Conservation (phyloP, 139 green algal genomes). For the Closterium sp. region DNA sequence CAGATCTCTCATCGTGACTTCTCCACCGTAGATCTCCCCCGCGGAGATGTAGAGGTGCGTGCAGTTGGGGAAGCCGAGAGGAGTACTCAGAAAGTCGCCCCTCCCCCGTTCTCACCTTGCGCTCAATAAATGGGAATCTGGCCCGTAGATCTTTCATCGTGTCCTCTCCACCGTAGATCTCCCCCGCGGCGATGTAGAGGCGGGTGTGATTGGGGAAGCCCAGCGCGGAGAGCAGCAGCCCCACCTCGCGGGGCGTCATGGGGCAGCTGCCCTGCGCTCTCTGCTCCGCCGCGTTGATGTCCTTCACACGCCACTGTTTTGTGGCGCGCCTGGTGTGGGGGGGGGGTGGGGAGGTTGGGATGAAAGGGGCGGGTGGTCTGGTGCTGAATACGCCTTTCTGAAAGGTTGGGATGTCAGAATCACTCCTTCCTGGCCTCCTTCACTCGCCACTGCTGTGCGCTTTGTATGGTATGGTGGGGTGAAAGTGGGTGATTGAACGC, state of each 20-base stretch:
- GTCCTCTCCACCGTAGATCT: conserved; percentile 42
- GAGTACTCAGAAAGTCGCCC: no score
- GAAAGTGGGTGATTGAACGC: no score
- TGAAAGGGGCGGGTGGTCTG: no score
- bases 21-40: conserved; percentile 39
- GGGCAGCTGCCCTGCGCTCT: conserved; percentile 24
- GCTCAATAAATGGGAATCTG: conserved; percentile 20
- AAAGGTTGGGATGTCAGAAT: no score
- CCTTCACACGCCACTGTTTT: conserved; percentile 41
- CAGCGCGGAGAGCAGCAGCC: conserved; percentile 17
- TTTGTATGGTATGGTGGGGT: no score
- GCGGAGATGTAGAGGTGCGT: conserved; percentile 31
- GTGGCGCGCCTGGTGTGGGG: background rate
- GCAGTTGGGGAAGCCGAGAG: conserved; percentile 28
- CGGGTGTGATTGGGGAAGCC: conserved; percentile 34
- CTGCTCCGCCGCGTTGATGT: conserved; percentile 23
- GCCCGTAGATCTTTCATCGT: conserved; percentile 18
- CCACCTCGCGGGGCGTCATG: conserved; percentile 20
- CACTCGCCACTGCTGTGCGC: no score
- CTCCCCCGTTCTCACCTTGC: background rate
- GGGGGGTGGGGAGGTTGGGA: no score
- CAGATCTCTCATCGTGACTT: conserved; percentile 17
- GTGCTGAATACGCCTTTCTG: no score
- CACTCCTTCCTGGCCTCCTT: no score
- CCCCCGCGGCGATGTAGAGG: conserved; percentile 28